Percentiles rank a stretch among this genome's conserved stretches.
These are phyloP conservation scores for Albatrellus sp. DNA, from an alignment of 1,284 basidiomycete genomes.

Conservation along the genomic window DNA sequence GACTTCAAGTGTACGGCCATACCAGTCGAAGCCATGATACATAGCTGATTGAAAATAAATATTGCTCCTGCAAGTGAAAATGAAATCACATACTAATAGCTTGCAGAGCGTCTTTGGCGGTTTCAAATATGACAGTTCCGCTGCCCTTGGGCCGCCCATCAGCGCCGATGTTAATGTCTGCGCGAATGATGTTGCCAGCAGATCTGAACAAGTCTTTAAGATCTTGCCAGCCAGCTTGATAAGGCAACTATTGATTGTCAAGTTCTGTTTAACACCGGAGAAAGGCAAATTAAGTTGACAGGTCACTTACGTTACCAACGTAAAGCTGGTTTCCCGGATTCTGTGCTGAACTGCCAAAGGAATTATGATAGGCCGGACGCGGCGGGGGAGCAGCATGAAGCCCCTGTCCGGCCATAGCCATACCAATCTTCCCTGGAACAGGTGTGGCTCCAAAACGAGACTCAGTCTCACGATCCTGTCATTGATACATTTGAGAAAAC, in stretches of 20 bases:
- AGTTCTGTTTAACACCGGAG: not conserved
- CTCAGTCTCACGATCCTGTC: constrained; percentile 89
- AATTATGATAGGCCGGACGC: constrained; percentile 63
- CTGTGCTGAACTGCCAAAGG: constrained; percentile 33
- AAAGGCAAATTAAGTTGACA: constrained; percentile 5
- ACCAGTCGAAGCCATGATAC: constrained; percentile 94
- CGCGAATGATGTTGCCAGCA: constrained; percentile 87
- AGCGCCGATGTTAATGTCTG: constrained; percentile 85
- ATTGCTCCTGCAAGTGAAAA: not conserved
- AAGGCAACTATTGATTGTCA: constrained; percentile 55
- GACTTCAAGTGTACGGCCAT: constrained; percentile 84
- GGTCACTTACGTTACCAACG: constrained; percentile 69
- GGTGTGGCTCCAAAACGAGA: constrained; percentile 90
- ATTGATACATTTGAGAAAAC: not conserved
- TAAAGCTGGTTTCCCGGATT: constrained; percentile 86
- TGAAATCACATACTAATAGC: constrained; percentile 63
- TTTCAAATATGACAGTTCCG: constrained; percentile 91
- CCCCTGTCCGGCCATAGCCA: constrained; percentile 79
- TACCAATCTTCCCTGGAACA: constrained; percentile 85
- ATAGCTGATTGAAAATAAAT: constrained; percentile 40
- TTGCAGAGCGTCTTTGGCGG: constrained; percentile 78
- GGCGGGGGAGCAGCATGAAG: constrained; percentile 62
- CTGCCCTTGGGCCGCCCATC: constrained; percentile 92
- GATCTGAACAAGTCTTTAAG: constrained; percentile 94
- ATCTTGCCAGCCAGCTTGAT: constrained; percentile 97